phyloP scores from a whole-genome alignment of 176 grass and related monocot species.

The Lolium multiflorum region DNA sequence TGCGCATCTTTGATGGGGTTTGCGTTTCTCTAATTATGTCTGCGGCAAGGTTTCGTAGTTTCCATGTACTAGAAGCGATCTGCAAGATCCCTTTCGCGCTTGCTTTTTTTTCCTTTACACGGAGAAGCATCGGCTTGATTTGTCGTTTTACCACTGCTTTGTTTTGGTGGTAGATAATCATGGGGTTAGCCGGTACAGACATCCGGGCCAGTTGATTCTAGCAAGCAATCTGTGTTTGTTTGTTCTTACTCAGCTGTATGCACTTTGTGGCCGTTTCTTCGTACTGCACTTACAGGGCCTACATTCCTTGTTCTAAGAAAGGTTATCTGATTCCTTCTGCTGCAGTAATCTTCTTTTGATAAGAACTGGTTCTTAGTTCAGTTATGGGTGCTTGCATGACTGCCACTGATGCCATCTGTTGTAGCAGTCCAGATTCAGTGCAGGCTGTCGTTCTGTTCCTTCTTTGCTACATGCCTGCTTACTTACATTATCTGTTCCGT shows the following conservation, averaged over 20 bases:
- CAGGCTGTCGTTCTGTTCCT: background rate
- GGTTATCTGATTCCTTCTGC: background rate
- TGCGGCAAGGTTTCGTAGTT: background rate
- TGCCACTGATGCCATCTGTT: background rate
- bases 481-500: background rate
- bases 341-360: background rate
- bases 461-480: background rate
- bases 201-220: background rate
- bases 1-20: background rate
- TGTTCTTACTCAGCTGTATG: background rate
- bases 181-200: background rate
- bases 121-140: background rate
- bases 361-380: background rate
- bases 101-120: background rate
- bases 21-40: too few relatives aligned
- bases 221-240: background rate
- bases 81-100: background rate
- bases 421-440: too few relatives aligned
- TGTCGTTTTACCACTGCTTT: background rate
- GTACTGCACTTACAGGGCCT: too few relatives aligned
- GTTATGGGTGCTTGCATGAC: background rate
- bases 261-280: background rate
- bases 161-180: background rate
- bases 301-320: background rate
- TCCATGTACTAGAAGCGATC: background rate